Percentiles rank a stretch among this genome's conserved stretches.
Evolutionary conservation across 345 rosid species (phyloP).

Genomic region (Sonneratia caseolaris): DNA sequence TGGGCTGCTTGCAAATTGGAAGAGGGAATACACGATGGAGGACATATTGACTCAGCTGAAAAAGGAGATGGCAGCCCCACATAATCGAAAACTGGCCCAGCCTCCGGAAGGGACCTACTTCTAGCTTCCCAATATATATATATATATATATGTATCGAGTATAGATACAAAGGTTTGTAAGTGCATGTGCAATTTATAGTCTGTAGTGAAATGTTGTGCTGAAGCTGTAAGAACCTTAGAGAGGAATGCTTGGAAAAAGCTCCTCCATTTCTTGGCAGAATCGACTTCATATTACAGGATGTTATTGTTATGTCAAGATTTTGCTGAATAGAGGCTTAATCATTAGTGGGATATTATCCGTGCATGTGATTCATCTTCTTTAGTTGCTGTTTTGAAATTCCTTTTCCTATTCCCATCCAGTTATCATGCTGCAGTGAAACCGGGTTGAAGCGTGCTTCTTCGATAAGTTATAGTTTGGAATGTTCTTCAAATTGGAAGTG

Average conservation of each 20-base stretch:
- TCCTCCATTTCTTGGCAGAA: neutral
- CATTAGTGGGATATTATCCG: neutral
- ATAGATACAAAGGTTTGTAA: neutral
- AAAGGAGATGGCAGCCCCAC: conserved; percentile 71
- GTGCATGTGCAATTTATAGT: neutral
- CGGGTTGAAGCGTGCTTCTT: neutral
- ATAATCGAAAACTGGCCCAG: conserved; percentile 62
- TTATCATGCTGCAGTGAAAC: neutral
- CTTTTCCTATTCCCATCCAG: neutral
- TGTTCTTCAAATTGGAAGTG: neutral
- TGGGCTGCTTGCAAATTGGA: conserved; percentile 67
- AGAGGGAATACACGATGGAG: conserved; percentile 64
- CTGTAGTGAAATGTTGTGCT: neutral
- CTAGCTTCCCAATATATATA: neutral
- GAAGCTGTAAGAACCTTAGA: neutral
- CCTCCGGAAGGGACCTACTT: conserved; percentile 61
- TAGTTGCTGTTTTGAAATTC: neutral
- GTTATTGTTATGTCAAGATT: neutral
- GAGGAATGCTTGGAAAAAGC: neutral
- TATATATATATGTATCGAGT: neutral
- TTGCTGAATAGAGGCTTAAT: neutral
- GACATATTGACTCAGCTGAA: conserved; percentile 57
- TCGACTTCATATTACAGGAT: neutral
- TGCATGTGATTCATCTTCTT: neutral
- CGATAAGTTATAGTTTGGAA: neutral